Conservation (phyloP, 2,329 filamentous ascomycete species). For the Aspergillus neotritici region DNA sequence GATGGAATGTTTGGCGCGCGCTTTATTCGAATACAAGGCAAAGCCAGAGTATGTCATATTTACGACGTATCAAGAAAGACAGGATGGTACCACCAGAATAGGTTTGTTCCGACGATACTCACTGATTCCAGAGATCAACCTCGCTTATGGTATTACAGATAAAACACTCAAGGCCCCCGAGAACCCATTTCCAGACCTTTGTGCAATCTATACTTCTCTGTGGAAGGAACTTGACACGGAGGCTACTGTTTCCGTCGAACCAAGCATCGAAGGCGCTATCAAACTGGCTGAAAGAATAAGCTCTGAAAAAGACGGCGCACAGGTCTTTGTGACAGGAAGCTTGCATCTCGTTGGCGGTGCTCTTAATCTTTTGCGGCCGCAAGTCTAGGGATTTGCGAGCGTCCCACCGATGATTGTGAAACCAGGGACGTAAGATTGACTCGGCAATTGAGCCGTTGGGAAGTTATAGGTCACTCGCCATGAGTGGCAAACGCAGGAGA, state of each 20-base stretch:
- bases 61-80: conserved; percentile 25
- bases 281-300: conserved; percentile 16
- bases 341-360: conserved; percentile 23
- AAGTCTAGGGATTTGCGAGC: neutral
- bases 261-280: conserved; percentile 24
- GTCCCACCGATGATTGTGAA: too few species aligned
- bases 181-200: conserved; percentile 16
- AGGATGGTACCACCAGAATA: conserved; percentile 18
- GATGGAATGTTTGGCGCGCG: conserved; percentile 15
- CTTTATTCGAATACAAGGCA: conserved; percentile 14
- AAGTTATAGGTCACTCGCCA: too few species aligned
- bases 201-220: conserved; percentile 16
- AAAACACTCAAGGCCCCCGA: conserved; percentile 14
- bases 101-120: conserved; percentile 9
- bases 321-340: conserved; percentile 23
- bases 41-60: conserved; percentile 25
- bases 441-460: too few species aligned
- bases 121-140: neutral
- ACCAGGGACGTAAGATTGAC: too few species aligned
- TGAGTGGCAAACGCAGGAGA: too few species aligned
- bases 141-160: conserved; percentile 14
- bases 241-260: conserved; percentile 14
- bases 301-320: conserved; percentile 13
- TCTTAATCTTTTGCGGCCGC: conserved; percentile 17
- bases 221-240: conserved; percentile 21